Evolutionary conservation across 805 yeast species (phyloP).

Genomic region (Hanseniaspora lachancei): DNA sequence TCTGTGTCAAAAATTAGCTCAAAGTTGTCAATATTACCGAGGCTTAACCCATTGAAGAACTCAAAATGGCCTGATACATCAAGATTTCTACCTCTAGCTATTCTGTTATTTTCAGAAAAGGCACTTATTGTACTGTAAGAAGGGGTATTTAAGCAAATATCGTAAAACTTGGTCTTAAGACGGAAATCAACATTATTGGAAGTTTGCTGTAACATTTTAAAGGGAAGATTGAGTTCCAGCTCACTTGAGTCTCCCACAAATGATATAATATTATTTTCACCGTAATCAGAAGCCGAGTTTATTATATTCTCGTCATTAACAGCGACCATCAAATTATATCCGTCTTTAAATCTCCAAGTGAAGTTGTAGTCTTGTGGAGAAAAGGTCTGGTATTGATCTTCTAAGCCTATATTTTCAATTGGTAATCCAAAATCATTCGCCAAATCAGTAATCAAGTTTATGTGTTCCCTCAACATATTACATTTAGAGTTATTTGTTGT

Average conservation of each 20-base stretch:
- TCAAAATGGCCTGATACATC: slow-evolving; percentile 52
- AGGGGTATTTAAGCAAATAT: slow-evolving; percentile 60
- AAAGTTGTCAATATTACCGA: slow-evolving; percentile 58
- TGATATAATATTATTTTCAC: slow-evolving; percentile 64
- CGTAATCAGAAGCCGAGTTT: slow-evolving; percentile 74
- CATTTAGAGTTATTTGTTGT: slow-evolving; percentile 40
- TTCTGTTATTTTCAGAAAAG: slow-evolving; percentile 46
- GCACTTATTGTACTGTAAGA: slow-evolving; percentile 81
- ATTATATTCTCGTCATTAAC: slow-evolving; percentile 81
- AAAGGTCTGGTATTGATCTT: slow-evolving; percentile 41
- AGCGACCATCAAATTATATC: slow-evolving; percentile 53
- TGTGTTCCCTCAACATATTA: slow-evolving; percentile 71
- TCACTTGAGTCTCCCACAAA: slow-evolving; percentile 50
- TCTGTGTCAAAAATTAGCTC: slow-evolving; percentile 53
- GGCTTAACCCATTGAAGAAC: slow-evolving; percentile 43
- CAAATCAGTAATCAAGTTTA: slow-evolving; percentile 57
- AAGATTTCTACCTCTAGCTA: slow-evolving; percentile 60
- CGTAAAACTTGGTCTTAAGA: slow-evolving; percentile 44
- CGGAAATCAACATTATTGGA: slow-evolving; percentile 40
- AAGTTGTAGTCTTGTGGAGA: slow-evolving; percentile 39
- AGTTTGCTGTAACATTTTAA: slow-evolving; percentile 39
- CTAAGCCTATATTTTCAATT: slow-evolving; percentile 20
- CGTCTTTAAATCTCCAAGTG: slow-evolving; percentile 39
- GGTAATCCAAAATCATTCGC: slow-evolving; percentile 63
- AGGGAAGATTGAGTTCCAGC: slow-evolving; percentile 43